Conservation (phyloP, 768 basidiomycete genomes). For the Termitomyces sp. region DNA sequence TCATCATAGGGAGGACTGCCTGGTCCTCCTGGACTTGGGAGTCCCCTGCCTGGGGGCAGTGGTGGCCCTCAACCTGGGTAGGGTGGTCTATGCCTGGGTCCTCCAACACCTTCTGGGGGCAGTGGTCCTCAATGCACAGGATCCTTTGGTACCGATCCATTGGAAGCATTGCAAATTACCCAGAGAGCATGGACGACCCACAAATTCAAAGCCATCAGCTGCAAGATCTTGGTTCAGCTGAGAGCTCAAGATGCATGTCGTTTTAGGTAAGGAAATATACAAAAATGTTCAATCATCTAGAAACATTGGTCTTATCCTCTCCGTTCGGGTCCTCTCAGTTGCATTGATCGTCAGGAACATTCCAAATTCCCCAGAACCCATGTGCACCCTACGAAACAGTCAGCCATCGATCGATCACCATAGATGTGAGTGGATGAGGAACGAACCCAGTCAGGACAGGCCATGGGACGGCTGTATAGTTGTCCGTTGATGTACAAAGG, state of each 20-base stretch:
- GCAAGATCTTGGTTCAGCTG: not conserved
- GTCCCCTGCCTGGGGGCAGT: no score
- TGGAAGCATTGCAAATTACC: no score
- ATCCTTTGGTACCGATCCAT: no score
- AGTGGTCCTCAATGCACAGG: no score
- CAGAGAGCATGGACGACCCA: not conserved
- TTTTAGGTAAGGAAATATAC: not conserved
- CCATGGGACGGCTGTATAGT: conserved; percentile 3
- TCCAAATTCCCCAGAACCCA: conserved; percentile 13
- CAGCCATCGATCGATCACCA: not conserved
- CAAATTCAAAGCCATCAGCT: not conserved
- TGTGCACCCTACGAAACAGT: not conserved
- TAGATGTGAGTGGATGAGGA: no score
- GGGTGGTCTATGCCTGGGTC: no score
- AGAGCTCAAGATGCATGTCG: not conserved
- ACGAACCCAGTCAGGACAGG: conserved; percentile 10
- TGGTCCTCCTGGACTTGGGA: no score
- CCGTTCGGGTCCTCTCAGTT: not conserved
- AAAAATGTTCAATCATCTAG: not conserved
- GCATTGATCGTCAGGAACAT: conserved; percentile 7
- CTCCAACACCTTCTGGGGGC: no score
- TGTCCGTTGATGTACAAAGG: conserved; percentile 5
- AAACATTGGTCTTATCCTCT: not conserved
- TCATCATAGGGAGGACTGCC: no score
- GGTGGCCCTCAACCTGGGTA: no score